phyloP scores from a whole-genome alignment of 148 eudicot species.

The Arctostaphylos glauca region DNA sequence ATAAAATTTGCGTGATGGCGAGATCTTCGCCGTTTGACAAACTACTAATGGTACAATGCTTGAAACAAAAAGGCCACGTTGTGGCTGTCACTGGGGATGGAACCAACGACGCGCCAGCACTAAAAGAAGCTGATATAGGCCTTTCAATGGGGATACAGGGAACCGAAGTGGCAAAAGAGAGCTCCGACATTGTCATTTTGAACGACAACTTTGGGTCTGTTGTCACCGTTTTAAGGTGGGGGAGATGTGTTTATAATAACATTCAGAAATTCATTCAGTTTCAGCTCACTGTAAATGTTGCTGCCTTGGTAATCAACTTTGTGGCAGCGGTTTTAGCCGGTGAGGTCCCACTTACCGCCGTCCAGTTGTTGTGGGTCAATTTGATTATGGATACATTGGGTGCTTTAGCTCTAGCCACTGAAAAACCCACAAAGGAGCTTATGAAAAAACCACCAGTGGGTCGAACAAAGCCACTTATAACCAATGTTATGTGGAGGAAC shows the following conservation, averaged over 20 bases:
- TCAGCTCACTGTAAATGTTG: conserved; percentile 14
- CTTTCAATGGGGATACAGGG: conserved; percentile 15
- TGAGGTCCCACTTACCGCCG: conserved; percentile 15
- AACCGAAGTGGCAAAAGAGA: conserved; percentile 10
- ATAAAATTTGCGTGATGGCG: conserved; percentile 19
- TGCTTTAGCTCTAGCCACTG: conserved; percentile 21
- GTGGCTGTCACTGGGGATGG: conserved; percentile 25
- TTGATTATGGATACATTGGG: conserved; percentile 26
- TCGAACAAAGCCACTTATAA: conserved; percentile 14
- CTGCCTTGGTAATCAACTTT: conserved; percentile 14
- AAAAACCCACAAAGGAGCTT: conserved; percentile 20
- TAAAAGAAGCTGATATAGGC: conserved; percentile 18
- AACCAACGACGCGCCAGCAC: conserved; percentile 15
- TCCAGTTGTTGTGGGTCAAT: conserved; percentile 22
- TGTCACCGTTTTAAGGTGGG: conserved; percentile 15
- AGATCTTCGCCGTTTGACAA: conserved; percentile 15
- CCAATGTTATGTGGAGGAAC: conserved; percentile 27
- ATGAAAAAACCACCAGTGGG: conserved; percentile 22
- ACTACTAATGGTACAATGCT: conserved; percentile 16
- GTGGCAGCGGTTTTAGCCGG: conserved; percentile 17
- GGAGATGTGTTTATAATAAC: conserved; percentile 10
- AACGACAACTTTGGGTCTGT: conserved; percentile 12
- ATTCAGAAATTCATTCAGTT: conserved; percentile 23
- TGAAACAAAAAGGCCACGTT: conserved; percentile 16
- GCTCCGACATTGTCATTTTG: conserved; percentile 15